Conservation (phyloP, 352 stramenopile species). For the Phytophthora capsici region DNA sequence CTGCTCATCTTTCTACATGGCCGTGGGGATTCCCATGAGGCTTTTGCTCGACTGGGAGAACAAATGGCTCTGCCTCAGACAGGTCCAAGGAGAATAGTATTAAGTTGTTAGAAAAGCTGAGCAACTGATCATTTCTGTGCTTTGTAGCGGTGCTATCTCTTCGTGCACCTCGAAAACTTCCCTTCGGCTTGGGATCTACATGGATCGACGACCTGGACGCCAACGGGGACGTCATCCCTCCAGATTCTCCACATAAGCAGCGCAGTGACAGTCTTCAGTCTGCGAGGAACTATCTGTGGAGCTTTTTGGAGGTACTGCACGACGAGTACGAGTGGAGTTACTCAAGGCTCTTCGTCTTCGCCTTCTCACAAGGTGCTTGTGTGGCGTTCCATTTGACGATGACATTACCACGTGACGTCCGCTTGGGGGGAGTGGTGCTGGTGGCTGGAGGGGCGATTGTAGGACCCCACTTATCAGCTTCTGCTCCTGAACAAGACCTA, state of each 20-base stretch:
- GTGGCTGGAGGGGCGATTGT: conserved; percentile 52
- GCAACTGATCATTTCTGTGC: neutral
- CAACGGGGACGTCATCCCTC: conserved; percentile 54
- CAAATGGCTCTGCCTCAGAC: conserved; percentile 73
- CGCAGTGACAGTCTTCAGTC: conserved; percentile 58
- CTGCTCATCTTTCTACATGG: conserved; percentile 70
- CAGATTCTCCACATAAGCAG: conserved; percentile 34
- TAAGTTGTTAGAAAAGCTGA: neutral
- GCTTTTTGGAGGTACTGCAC: conserved; percentile 56
- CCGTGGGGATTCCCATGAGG: conserved; percentile 58
- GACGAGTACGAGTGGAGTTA: conserved; percentile 55
- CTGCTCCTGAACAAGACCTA: neutral
- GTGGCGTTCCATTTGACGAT: conserved; percentile 65
- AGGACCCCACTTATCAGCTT: conserved; percentile 34
- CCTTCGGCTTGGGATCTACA: conserved; percentile 59
- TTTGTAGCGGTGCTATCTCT: conserved; percentile 50
- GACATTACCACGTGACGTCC: conserved; percentile 37
- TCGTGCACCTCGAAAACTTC: conserved; percentile 58
- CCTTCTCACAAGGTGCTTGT: conserved; percentile 70
- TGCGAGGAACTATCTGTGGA: conserved; percentile 46
- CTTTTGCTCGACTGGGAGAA: conserved; percentile 55
- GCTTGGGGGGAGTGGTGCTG: conserved; percentile 59
- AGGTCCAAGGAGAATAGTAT: conserved; percentile 33
- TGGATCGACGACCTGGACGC: conserved; percentile 68
- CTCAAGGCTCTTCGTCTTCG: conserved; percentile 67